These are phyloP conservation scores for Kwoniella shandongensis DNA, from an alignment of 768 basidiomycete genomes.

Conservation along the genomic window DNA sequence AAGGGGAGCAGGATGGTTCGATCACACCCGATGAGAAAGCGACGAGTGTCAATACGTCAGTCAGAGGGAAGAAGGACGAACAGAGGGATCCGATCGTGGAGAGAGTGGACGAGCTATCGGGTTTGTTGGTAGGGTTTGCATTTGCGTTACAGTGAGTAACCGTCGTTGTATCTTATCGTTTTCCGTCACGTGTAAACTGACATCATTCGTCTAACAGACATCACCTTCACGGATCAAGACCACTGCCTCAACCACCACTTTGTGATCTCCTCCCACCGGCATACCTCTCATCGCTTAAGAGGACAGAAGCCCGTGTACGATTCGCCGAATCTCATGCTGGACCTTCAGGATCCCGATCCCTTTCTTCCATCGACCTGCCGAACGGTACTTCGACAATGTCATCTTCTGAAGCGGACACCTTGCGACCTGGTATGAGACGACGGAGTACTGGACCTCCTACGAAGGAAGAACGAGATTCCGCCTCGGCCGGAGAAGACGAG, in stretches of 20 bases:
- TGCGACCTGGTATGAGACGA: constrained; percentile 36
- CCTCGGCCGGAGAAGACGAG: constrained; percentile 19
- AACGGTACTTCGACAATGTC: not conserved
- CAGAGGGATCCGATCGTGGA: constrained; percentile 18
- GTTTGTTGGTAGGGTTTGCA: constrained; percentile 46
- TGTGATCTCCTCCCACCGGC: constrained; percentile 47
- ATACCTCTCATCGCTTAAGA: constrained; percentile 48
- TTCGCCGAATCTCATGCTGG: constrained; percentile 43
- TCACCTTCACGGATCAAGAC: constrained; percentile 44
- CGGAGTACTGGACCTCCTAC: constrained; percentile 39
- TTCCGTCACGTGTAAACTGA: not conserved
- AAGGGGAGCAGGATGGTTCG: not conserved
- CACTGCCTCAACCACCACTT: constrained; percentile 47
- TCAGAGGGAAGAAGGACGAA: constrained; percentile 4
- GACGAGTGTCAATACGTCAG: not conserved
- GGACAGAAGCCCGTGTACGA: constrained; percentile 49
- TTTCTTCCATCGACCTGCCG: not conserved
- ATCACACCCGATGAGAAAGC: not conserved
- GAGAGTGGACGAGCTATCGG: constrained; percentile 42
- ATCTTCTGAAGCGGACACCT: constrained; percentile 3
- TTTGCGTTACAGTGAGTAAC: constrained; percentile 50
- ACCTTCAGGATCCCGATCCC: constrained; percentile 17
- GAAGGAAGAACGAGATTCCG: constrained; percentile 18
- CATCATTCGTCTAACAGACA: constrained; percentile 28
- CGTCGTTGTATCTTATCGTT: not conserved